Base-by-base conservation (phyloP, 495 filamentous ascomycete genomes). In the Talaromyces wortmannii region DNA sequence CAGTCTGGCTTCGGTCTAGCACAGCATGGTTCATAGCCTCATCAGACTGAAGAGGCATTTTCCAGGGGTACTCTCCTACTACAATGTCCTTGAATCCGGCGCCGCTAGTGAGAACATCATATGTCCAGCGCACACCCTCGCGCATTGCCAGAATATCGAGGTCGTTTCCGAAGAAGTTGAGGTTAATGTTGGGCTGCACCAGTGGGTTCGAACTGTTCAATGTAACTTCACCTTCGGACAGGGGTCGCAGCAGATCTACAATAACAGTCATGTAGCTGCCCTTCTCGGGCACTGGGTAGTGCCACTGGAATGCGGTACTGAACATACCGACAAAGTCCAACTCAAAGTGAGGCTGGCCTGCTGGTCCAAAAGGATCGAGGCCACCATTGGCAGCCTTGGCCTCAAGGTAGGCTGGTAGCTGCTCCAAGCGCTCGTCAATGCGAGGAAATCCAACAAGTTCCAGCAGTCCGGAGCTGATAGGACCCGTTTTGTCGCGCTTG, bases 271-370 rank as follows among this genome's bases (percentile, higher is more conserved):
- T 60, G 50, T 67, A 71, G 55, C 69, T 73, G 3, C 82, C 81
- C 23, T 64, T 45, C 1, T 67, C 57, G 2, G 82, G 82, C 0
- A 69, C 60, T 0, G 79, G 80, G 61, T 76, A 78, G 63, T 86
- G 82, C 81, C 80, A 84, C 61, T 84, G 83, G 77, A 84, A 86
- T 6, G 82, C 80, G 55, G 72, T 74, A 17, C 50, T 52, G 16
- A 31, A 52, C n/a, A 52, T 31, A 42, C n/a, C 6, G 32, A 52
- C 50, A 29, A 52, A 52, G 61, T 84, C 82, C 52, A 87, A 72
- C 70, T 87, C 82, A 59, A 85, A 85, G 62, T 85, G 82, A 44
- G 82, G 82, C 61, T 85, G 81, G 23, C 76, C 77, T 31, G 61
- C 76, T 6, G 83, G 83, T 6, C 79, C 76, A 59, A 85, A 83